Evolutionary conservation across 139 green algal genomes (phyloP), one percentile per base, ranked within the genome.

Genomic region (Tetradesmus obliquus): DNA sequence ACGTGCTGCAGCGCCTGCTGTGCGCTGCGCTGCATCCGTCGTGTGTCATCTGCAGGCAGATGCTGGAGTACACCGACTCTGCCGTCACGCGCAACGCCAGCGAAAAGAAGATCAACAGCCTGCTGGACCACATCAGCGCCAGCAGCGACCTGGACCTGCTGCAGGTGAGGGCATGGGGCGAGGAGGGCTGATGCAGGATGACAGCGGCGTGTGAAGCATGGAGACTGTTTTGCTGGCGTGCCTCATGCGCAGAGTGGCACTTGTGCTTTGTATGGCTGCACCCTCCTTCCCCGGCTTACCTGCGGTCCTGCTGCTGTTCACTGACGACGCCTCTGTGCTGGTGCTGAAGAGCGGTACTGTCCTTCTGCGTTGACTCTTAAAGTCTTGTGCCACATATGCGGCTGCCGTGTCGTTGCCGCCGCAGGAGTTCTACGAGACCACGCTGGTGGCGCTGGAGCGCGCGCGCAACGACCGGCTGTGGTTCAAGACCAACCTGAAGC

Each of bases 401-500:
- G 32, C 32, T 45, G 32, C 32, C 32, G 32, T 32, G 24, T 55
- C 55, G 20, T 4, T 17, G 76, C 12, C 4, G 54, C 86, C 95
- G 76, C 95, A 98, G 95, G 94, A 99, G 84, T 99, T 99, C 82
- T 99, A 99, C 93, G 96, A 98, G 84, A 97, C 95, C 8, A 99
- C 98, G 32, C 95, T 99, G n/a, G 19, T 3, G 45, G 96, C 97
- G 19, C 93, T 99, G 82, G 96, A 98, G 87, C 95, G 97, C 84
- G 93, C 94, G 20, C 97, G 98, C 81, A 99, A 99, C 93, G 98
- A 99, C 86, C 94, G 98, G 57, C 95, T 99, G 62, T 99, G 98
- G 98, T 99, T 99, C 95, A 99, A 99, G 94, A 99, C 98, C 24
- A 97, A 99, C 93, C 93, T 99, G 85, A 99, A 99, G 95, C 96